phyloP scores from a whole-genome alignment of 1,284 basidiomycete genomes.

The Meripilus lineatus region DNA sequence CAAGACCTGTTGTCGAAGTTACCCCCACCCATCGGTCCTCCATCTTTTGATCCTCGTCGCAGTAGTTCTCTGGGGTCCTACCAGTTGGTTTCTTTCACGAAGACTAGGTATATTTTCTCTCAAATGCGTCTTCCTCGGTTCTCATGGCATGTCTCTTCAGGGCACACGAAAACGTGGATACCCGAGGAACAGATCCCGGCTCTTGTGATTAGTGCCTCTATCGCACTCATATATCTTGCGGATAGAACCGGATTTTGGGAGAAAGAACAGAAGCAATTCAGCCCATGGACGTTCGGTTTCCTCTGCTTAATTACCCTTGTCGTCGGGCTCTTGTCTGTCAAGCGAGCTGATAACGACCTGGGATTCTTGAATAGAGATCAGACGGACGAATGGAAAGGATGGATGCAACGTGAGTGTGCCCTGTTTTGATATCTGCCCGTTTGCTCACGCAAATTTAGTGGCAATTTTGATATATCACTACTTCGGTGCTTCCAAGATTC shows the following conservation, averaged over 20 bases:
- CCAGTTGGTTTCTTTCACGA: slow-evolving; percentile 34
- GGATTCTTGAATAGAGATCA: slow-evolving; percentile 88
- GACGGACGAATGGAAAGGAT: slow-evolving; percentile 94
- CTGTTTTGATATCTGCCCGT: not conserved
- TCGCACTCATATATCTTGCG: slow-evolving; percentile 67
- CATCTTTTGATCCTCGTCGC: slow-evolving; percentile 56
- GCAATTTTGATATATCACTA: slow-evolving; percentile 89
- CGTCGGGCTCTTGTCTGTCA: slow-evolving; percentile 62
- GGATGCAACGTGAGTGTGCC: slow-evolving; percentile 80
- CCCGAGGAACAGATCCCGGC: slow-evolving; percentile 37
- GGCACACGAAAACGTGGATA: slow-evolving; percentile 29
- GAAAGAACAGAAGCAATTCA: slow-evolving; percentile 85
- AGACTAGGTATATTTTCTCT: slow-evolving; percentile 33
- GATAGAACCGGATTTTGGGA: slow-evolving; percentile 82
- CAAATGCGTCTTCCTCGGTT: slow-evolving; percentile 2
- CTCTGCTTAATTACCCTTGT: slow-evolving; percentile 51
- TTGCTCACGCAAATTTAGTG: slow-evolving; percentile 39
- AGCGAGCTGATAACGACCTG: slow-evolving; percentile 71
- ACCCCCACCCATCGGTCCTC: slow-evolving; percentile 60
- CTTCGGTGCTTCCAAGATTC: slow-evolving; percentile 79
- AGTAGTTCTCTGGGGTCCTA: slow-evolving; percentile 54
- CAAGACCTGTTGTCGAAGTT: slow-evolving; percentile 80
- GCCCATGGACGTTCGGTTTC: slow-evolving; percentile 60
- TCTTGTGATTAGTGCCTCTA: slow-evolving; percentile 61
- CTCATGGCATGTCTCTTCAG: not conserved